phyloP scores from a whole-genome alignment of 2,329 filamentous ascomycete genomes.

The Diaporthe capsici region DNA sequence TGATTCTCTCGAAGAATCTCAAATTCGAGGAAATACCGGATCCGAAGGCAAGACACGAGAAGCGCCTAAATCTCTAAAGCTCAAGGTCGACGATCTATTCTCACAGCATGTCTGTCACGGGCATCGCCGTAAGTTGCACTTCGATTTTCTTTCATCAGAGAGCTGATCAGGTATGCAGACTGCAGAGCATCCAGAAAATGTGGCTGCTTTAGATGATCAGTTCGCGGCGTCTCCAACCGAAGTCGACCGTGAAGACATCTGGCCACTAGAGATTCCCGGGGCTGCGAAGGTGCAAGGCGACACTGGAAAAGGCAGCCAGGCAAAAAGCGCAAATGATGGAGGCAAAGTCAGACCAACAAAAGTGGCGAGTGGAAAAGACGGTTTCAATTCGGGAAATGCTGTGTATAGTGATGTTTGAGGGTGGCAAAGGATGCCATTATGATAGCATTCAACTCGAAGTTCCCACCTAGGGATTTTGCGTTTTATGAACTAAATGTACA shows the following conservation, averaged over 20 bases:
- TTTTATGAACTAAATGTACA: not conserved
- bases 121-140: slow-evolving; percentile 3
- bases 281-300: not conserved
- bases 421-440: not conserved
- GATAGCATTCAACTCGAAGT: not conserved
- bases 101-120: not conserved
- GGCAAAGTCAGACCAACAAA: not conserved
- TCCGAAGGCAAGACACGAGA: not conserved
- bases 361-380: not conserved
- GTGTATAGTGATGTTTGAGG: not conserved
- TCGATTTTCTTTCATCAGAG: not conserved
- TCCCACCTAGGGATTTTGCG: too few relatives aligned
- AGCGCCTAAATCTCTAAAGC: too few relatives aligned
- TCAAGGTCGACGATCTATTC: too few relatives aligned
- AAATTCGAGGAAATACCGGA: not conserved
- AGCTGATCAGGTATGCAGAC: not conserved
- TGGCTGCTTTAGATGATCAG: not conserved
- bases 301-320: not conserved
- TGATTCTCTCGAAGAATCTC: too few relatives aligned
- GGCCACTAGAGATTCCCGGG: not conserved
- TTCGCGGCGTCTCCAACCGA: not conserved
- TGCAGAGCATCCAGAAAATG: slow-evolving; percentile 2
- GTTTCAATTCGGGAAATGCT: not conserved
- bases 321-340: fast-evolving
- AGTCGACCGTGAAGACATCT: not conserved